phyloP scores from a whole-genome alignment of 331 rosid species.

The Malus hybrid region DNA sequence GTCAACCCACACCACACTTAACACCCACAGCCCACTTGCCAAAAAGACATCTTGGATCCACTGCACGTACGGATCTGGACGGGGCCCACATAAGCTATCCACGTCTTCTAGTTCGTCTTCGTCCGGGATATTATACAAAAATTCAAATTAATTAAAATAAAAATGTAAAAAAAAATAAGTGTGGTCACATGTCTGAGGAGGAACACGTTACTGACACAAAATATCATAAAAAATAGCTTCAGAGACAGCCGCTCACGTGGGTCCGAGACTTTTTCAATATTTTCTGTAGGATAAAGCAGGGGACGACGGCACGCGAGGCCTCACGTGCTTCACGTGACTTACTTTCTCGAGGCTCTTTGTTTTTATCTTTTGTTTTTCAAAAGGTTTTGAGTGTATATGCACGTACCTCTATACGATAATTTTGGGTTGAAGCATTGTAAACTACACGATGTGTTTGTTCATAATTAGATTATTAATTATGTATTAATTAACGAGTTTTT shows the following conservation, averaged over 20 bases:
- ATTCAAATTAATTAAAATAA: neutral
- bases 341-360: slow-evolving; percentile 11
- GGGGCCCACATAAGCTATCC: slow-evolving; percentile 14
- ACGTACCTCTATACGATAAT: neutral
- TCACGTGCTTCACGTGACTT: slow-evolving; percentile 65
- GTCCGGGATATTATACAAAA: neutral
- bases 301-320: slow-evolving; percentile 78
- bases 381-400: neutral
- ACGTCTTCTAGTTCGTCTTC: slow-evolving; percentile 33
- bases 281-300: slow-evolving; percentile 41
- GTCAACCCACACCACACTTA: neutral
- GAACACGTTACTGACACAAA: slow-evolving; percentile 17
- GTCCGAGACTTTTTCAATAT: slow-evolving; percentile 26
- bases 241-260: slow-evolving; percentile 37
- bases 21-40: neutral
- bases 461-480: too few relatives aligned
- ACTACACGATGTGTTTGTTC: rapidly evolving
- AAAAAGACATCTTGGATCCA: slow-evolving; percentile 15
- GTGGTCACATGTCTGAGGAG: slow-evolving; percentile 40
- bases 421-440: neutral
- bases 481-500: too few relatives aligned
- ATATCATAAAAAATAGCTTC: slow-evolving; percentile 14
- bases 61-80: slow-evolving; percentile 22
- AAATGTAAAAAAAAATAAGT: neutral
- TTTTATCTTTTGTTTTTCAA: neutral